These are phyloP conservation scores for Citrus maxima DNA, from an alignment of 345 rosid species.

Conservation along the genomic window DNA sequence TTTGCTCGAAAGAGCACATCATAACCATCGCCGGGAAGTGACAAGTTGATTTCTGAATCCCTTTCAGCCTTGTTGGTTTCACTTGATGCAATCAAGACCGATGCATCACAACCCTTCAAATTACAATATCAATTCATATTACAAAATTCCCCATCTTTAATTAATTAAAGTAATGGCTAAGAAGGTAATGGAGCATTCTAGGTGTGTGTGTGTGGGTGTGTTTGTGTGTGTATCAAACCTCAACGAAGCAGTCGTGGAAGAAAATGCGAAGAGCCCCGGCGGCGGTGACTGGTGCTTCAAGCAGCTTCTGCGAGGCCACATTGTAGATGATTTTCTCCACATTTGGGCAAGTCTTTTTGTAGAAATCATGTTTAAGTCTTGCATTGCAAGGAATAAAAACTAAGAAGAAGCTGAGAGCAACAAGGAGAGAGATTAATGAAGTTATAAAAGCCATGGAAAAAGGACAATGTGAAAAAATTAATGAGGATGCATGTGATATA, in stretches of 20 bases:
- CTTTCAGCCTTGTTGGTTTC: constrained; percentile 13
- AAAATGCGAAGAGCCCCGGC: constrained; percentile 24
- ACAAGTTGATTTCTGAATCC: constrained; percentile 21
- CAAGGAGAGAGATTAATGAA: neutral
- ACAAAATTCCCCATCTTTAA: no score
- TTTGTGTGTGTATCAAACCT: neutral
- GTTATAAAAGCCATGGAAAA: neutral
- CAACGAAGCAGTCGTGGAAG: constrained; percentile 22
- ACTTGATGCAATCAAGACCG: constrained; percentile 15
- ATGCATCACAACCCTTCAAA: constrained; percentile 24
- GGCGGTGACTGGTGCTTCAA: neutral
- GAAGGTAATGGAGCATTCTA: no score
- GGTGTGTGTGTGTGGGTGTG: no score
- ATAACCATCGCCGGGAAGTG: constrained; percentile 14
- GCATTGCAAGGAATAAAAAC: neutral
- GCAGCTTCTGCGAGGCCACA: constrained; percentile 6
- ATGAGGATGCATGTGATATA: neutral
- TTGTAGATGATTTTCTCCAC: constrained; percentile 1
- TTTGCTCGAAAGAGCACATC: constrained; percentile 14
- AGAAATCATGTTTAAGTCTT: constrained; percentile 3
- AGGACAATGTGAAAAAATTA: neutral
- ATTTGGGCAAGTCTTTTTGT: constrained; percentile 15
- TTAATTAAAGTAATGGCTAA: no score
- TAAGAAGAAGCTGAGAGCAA: neutral
- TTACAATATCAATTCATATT: no score